A percentile compares a stretch with the other conserved stretches of the same genome.
These are phyloP conservation scores for Adenanthera pavonina DNA, from an alignment of 306 rosid genomes.

Conservation along the genomic window DNA sequence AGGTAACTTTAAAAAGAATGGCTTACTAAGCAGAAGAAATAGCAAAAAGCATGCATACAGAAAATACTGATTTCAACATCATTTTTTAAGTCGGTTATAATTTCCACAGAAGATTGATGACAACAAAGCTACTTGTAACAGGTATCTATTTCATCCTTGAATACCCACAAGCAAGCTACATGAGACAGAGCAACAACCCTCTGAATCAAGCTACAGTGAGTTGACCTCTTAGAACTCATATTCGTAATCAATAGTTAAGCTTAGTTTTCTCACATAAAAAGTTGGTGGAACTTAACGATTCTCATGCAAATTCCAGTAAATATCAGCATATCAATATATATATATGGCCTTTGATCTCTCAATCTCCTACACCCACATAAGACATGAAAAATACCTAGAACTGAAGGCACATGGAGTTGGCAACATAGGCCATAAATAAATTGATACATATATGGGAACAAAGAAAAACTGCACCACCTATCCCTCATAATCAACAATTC, in stretches of 20 bases:
- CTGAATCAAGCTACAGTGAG: constrained; percentile 32
- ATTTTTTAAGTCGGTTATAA: constrained; percentile 25
- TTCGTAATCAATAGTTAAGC: constrained; percentile 19
- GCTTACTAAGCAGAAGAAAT: constrained; percentile 24
- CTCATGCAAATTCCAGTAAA: not conserved
- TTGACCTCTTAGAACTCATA: constrained; percentile 20
- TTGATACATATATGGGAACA: constrained; percentile 20
- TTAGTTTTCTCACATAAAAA: constrained; percentile 27
- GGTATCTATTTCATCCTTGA: constrained; percentile 3
- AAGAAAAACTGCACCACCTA: constrained; percentile 18
- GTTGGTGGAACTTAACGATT: constrained; percentile 5
- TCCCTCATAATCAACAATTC: not conserved
- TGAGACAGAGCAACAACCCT: constrained; percentile 9
- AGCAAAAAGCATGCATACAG: constrained; percentile 31
- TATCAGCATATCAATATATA: not conserved
- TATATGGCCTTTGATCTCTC: constrained; percentile 1
- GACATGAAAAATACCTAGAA: not conserved
- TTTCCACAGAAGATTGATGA: constrained; percentile 8
- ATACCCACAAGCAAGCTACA: constrained; percentile 8
- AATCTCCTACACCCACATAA: constrained; percentile 5
- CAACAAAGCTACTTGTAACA: constrained; percentile 7
- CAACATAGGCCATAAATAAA: constrained; percentile 16
- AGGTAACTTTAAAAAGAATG: not conserved
- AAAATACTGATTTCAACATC: constrained; percentile 5
- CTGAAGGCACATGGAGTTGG: not conserved